Percentiles rank a stretch among this genome's conserved stretches.
These are phyloP conservation scores for Ascocoryne sarcoides DNA, from an alignment of 2,329 filamentous ascomycete genomes.

Conservation along the genomic window DNA sequence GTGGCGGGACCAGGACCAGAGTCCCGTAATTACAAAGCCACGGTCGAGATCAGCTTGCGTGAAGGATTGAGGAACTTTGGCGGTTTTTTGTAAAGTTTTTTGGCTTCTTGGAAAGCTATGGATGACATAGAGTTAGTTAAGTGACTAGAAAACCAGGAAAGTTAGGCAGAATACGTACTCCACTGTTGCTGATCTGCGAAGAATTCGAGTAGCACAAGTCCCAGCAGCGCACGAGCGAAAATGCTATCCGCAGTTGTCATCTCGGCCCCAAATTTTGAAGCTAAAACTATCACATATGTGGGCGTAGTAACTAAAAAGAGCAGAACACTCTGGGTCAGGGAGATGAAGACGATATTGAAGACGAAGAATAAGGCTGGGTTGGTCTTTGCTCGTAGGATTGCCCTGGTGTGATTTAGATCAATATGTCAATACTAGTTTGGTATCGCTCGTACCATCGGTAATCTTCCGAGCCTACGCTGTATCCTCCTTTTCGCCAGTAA, in stretches of 20 bases:
- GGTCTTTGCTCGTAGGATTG: constrained; percentile 59
- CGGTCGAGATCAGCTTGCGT: constrained; percentile 73
- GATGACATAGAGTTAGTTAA: neutral
- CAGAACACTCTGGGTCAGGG: constrained; percentile 71
- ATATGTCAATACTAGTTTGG: neutral
- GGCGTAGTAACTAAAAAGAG: constrained; percentile 73
- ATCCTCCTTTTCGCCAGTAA: constrained; percentile 93
- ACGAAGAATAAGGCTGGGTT: constrained; percentile 61
- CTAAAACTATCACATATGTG: constrained; percentile 73
- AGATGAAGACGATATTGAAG: constrained; percentile 86
- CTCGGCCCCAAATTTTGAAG: constrained; percentile 51
- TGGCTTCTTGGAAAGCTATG: constrained; percentile 70
- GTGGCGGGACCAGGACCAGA: constrained; percentile 85
- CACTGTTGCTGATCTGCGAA: constrained; percentile 91
- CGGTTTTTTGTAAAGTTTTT: constrained; percentile 64
- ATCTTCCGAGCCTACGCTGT: constrained; percentile 81
- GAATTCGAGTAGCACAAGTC: constrained; percentile 57
- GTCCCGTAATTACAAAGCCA: constrained; percentile 74
- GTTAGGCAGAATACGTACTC: constrained; percentile 41
- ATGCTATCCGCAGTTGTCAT: constrained; percentile 46
- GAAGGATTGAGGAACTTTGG: constrained; percentile 57
- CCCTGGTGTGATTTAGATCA: constrained; percentile 38
- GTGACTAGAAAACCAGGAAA: neutral
- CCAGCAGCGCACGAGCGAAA: constrained; percentile 46
- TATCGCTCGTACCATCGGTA: constrained; percentile 63